Evolutionary conservation across 2,329 filamentous ascomycete genomes (phyloP).

Genomic region (Calonectria honghensis): DNA sequence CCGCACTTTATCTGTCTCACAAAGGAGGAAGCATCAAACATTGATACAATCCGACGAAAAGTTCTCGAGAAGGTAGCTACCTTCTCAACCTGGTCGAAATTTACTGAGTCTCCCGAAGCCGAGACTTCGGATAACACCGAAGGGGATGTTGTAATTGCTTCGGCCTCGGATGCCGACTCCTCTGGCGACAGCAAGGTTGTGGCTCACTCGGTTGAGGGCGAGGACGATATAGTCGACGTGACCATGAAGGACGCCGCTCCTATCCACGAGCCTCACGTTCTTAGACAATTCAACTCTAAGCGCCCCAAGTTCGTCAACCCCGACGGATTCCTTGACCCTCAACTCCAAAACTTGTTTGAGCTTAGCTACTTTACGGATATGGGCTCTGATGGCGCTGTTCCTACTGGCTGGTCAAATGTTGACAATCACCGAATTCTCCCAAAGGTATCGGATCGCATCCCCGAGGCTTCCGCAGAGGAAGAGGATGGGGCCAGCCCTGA

Average conservation of each 20-base stretch:
- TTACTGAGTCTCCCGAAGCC: conserved; percentile 71
- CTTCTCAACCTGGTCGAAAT: conserved; percentile 82
- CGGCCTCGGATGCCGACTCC: conserved; percentile 78
- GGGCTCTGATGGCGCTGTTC: conserved; percentile 73
- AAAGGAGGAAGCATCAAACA: conserved; percentile 79
- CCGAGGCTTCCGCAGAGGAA: conserved; percentile 63
- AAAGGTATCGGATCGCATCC: conserved; percentile 68
- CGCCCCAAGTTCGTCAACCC: conserved; percentile 73
- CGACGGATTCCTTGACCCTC: conserved; percentile 75
- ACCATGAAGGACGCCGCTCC: conserved; percentile 81
- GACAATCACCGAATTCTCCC: conserved; percentile 76
- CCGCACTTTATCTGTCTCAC: conserved; percentile 86
- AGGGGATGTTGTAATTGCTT: conserved; percentile 81
- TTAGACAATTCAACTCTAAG: conserved; percentile 69
- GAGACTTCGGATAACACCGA: conserved; percentile 74
- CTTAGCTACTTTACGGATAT: conserved; percentile 78
- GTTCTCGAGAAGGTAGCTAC: conserved; percentile 84
- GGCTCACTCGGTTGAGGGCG: conserved; percentile 87
- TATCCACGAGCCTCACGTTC: conserved; percentile 54
- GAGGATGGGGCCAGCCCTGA: conserved; percentile 71
- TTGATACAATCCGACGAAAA: conserved; percentile 87
- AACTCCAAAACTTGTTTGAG: conserved; percentile 84
- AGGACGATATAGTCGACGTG: conserved; percentile 93
- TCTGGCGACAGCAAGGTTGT: conserved; percentile 82
- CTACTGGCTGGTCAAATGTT: conserved; percentile 81